These are phyloP conservation scores for Ceratocystiopsis sp. DNA, from an alignment of 2,329 filamentous ascomycete genomes.

Conservation along the genomic window DNA sequence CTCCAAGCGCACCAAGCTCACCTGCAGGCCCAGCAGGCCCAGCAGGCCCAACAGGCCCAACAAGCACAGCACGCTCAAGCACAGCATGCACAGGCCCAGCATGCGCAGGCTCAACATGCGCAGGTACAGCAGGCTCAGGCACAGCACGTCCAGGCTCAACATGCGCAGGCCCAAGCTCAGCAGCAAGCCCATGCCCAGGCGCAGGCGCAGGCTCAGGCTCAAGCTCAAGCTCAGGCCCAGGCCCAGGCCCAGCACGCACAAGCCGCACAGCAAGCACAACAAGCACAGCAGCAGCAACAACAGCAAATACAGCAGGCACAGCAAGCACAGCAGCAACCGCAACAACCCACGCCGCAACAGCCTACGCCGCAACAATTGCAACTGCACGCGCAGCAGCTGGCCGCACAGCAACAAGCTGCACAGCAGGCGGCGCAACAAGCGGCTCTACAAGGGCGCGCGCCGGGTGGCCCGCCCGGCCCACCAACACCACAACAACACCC, in stretches of 20 bases:
- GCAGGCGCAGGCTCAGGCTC: no score
- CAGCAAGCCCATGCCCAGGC: no score
- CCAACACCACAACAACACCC: slow-evolving; percentile 4
- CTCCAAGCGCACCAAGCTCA: slow-evolving; percentile 2
- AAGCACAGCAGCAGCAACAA: slow-evolving; percentile 13
- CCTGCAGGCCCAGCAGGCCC: slow-evolving; percentile 22
- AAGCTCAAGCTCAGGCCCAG: slow-evolving; percentile 5
- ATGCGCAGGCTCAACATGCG: slow-evolving; percentile 20
- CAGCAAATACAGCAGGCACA: slow-evolving; percentile 28
- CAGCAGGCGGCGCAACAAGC: slow-evolving; percentile 11
- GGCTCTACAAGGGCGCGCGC: neutral
- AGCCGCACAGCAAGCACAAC: slow-evolving; percentile 20
- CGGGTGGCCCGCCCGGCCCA: slow-evolving; percentile 2
- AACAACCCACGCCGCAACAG: slow-evolving; percentile 12
- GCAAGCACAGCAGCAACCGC: slow-evolving; percentile 26
- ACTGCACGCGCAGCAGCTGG: slow-evolving; percentile 32
- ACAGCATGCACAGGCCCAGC: slow-evolving; percentile 5
- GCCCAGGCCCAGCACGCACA: slow-evolving; percentile 11
- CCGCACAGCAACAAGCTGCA: slow-evolving; percentile 20
- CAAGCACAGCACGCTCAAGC: slow-evolving; percentile 20
- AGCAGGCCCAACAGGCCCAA: slow-evolving; percentile 23
- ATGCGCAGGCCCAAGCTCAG: no score
- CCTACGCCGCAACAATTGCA: slow-evolving; percentile 15
- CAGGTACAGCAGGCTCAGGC: slow-evolving; percentile 14
- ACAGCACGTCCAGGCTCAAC: slow-evolving; percentile 2